phyloP scores from a whole-genome alignment of 2,329 filamentous ascomycete species.

The Shiraia bambusicola region DNA sequence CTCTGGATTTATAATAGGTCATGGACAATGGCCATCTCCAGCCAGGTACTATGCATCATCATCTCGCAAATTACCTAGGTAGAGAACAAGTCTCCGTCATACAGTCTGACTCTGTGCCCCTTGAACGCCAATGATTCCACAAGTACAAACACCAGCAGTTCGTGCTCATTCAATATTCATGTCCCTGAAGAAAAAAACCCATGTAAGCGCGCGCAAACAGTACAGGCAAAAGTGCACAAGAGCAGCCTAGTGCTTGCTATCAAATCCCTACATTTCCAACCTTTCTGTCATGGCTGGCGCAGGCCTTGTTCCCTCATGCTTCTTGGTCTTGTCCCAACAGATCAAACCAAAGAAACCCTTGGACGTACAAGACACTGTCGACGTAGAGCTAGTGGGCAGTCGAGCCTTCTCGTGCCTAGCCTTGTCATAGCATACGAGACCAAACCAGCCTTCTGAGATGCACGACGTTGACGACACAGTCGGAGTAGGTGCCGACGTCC shows the following conservation, averaged over 20 bases:
- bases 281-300: conserved; percentile 16
- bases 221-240: conserved; percentile 7
- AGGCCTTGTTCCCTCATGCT: conserved; percentile 12
- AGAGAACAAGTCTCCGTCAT: too few species aligned
- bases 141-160: too few species aligned
- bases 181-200: too few species aligned
- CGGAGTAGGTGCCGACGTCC: conserved; percentile 17
- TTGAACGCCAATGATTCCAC: too few species aligned
- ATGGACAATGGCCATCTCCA: too few species aligned
- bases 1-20: too few species aligned
- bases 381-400: conserved; percentile 10
- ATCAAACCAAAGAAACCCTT: conserved; percentile 34
- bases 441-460: conserved; percentile 32
- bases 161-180: too few species aligned
- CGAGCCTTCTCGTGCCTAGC: conserved; percentile 13
- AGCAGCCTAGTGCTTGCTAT: too few species aligned
- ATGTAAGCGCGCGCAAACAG: too few species aligned
- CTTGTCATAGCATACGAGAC: conserved; percentile 35
- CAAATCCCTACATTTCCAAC: conserved; percentile 27
- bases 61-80: too few species aligned
- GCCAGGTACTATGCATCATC: too few species aligned
- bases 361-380: conserved; percentile 24
- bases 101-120: too few species aligned
- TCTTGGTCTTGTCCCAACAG: conserved; percentile 27
- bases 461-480: conserved; percentile 25